Percentiles rank a stretch among this genome's conserved stretches.
Conservation (phyloP, 2,329 filamentous ascomycete species). For the Thelonectria discophora region DNA sequence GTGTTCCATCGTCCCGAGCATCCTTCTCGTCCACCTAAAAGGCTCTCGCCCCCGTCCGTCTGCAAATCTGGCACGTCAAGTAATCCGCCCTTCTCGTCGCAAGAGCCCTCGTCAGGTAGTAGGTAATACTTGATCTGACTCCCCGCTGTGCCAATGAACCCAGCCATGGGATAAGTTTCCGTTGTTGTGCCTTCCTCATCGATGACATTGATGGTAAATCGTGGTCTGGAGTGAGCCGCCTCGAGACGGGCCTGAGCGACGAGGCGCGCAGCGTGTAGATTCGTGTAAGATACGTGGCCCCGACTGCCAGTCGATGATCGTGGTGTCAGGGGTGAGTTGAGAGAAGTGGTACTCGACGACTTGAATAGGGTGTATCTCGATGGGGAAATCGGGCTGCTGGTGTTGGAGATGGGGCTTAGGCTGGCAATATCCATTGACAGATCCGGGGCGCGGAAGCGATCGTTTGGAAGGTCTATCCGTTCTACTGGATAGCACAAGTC, state of each 20-base stretch:
- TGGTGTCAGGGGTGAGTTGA: constrained; percentile 36
- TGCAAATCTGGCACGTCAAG: constrained; percentile 62
- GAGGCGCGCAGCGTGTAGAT: constrained; percentile 63
- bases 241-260: constrained; percentile 73
- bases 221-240: constrained; percentile 60
- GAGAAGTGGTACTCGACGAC: constrained; percentile 48
- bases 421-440: constrained; percentile 29
- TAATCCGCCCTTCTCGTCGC: constrained; percentile 65
- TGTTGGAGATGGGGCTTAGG: constrained; percentile 34
- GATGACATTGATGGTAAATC: constrained; percentile 67
- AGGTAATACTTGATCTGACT: constrained; percentile 70
- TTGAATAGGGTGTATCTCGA: constrained; percentile 41
- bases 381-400: constrained; percentile 38
- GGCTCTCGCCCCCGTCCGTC: constrained; percentile 56
- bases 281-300: constrained; percentile 49
- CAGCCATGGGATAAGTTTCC: constrained; percentile 64
- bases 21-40: constrained; percentile 48
- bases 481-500: constrained; percentile 71
- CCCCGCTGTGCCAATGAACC: constrained; percentile 68
- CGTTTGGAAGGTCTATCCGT: constrained; percentile 60
- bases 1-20: constrained; percentile 60
- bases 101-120: constrained; percentile 63
- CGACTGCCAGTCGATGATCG: constrained; percentile 25
- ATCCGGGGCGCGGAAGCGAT: constrained; percentile 53
- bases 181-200: constrained; percentile 61